Conservation (phyloP, 2,329 filamentous ascomycete species). For the Epichloe uncinata region DNA sequence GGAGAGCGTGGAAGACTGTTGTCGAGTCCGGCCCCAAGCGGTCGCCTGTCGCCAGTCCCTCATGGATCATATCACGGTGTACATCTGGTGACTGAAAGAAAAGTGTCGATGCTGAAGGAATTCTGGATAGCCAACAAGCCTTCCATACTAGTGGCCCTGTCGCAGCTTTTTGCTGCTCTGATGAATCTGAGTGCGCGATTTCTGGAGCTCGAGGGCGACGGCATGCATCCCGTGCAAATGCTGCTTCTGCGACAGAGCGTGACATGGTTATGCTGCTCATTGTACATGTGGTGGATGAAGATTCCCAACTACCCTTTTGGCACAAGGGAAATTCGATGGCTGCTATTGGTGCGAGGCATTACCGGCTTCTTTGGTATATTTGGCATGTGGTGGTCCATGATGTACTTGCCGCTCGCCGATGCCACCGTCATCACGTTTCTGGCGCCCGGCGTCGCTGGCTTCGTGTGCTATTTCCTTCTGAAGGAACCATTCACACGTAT, state of each 20-base stretch:
- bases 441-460: conserved; percentile 63
- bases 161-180: conserved; percentile 68
- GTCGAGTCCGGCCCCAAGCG: conserved; percentile 11
- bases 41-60: conserved; percentile 9
- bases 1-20: conserved; percentile 7
- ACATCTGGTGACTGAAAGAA: background rate
- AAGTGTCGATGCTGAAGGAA: conserved; percentile 11
- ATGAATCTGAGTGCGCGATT: conserved; percentile 78
- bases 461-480: conserved; percentile 61
- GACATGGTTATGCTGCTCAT: conserved; percentile 50
- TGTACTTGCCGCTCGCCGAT: conserved; percentile 75
- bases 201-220: conserved; percentile 56
- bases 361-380: conserved; percentile 68
- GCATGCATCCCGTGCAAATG: conserved; percentile 74
- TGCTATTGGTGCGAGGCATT: conserved; percentile 56
- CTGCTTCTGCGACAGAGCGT: conserved; percentile 69
- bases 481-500: conserved; percentile 65
- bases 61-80: background rate
- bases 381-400: conserved; percentile 52
- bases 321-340: conserved; percentile 46
- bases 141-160: conserved; percentile 55
- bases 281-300: conserved; percentile 61
- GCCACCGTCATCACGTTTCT: conserved; percentile 86
- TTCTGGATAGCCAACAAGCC: conserved; percentile 58
- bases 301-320: conserved; percentile 62